A percentile compares a stretch with the other conserved stretches of the same genome.
Evolutionary conservation across 2,329 filamentous ascomycete species (phyloP).

Genomic region (Aspergillus felis): DNA sequence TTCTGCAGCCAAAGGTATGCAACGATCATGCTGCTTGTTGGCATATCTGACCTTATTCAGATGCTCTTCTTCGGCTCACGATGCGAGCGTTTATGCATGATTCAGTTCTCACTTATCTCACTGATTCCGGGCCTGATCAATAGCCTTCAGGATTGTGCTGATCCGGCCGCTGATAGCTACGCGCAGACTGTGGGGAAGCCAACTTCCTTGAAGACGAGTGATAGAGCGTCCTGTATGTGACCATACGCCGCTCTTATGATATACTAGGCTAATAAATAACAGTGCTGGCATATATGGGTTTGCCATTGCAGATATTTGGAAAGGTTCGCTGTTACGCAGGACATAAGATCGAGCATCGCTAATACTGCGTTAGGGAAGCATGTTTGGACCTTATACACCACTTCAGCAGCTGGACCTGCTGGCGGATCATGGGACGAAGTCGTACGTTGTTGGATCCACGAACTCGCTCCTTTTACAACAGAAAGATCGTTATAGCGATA

Average conservation of each 20-base stretch:
- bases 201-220: constrained; percentile 84
- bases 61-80: constrained; percentile 99
- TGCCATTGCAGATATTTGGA: constrained; percentile 92
- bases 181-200: constrained; percentile 71
- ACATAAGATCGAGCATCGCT: constrained; percentile 52
- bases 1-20: constrained; percentile 86
- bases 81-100: constrained; percentile 94
- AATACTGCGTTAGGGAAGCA: constrained; percentile 63
- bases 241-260: neutral
- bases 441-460: constrained; percentile 94
- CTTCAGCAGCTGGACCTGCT: constrained; percentile 92
- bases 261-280: constrained; percentile 18
- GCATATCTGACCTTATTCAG: constrained; percentile 44
- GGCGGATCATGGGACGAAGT: constrained; percentile 90
- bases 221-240: constrained; percentile 68
- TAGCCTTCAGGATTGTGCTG: constrained; percentile 89
- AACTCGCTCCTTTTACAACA: constrained; percentile 93
- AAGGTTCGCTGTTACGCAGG: constrained; percentile 53
- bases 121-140: constrained; percentile 89
- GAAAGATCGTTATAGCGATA: constrained; percentile 91
- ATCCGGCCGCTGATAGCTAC: constrained; percentile 84
- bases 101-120: constrained; percentile 94
- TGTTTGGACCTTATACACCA: constrained; percentile 95
- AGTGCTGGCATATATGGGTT: constrained; percentile 88
- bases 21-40: neutral